Evolutionary conservation across 163 green algal species (phyloP), one percentile per base, ranked within the genome.

Genomic region (Volvox carteri): DNA sequence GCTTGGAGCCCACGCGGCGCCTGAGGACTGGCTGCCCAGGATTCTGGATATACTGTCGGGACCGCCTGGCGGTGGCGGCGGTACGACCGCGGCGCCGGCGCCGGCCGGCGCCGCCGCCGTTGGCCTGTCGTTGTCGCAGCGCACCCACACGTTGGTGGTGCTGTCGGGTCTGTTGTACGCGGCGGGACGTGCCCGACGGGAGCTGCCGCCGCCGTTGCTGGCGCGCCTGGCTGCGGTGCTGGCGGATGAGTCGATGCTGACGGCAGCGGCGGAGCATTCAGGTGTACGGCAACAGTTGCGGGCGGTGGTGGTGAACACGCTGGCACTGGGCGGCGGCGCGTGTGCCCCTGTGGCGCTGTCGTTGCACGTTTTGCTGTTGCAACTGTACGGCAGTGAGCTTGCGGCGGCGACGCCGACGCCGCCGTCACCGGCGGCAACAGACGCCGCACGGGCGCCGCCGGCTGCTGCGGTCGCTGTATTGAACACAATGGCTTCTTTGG

Each of bases 281-380:
- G 92, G 91, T 0, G 92, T 96, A 39, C 90, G 93, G 75, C 83
- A 88, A 18, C 95, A 97, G 92, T 77, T 97, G 68, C 88, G 96
- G 54, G 88, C 90, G 0, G 92, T 93, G 25, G 80, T 92, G 4
- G 75, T 23, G 28, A 96, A 95, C 72, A 46, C 94, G 19, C 39
- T 97, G n/a, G 30, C 72, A 1, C 93, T 94, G 86, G 72, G 77
- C 46, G 60, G 80, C 35, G 14, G 62, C 11, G 75, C 54, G 12
- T 77, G 75, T 35, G 77, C 46, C 28, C 77, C 37, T 8, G 84
- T 92, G 37, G 78, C 75, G 50, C 79, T 91, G 88, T 87, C 93
- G 90, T 88, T 97, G 75, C 95, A 94, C 78, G 85, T 90, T n/a
- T 77, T 94, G 73, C 91, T 97, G 89, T 89, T 97, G 85, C 95